Evolutionary conservation across 208 protist genomes (phyloP).

Genomic region (Zelonia costaricensis): DNA sequence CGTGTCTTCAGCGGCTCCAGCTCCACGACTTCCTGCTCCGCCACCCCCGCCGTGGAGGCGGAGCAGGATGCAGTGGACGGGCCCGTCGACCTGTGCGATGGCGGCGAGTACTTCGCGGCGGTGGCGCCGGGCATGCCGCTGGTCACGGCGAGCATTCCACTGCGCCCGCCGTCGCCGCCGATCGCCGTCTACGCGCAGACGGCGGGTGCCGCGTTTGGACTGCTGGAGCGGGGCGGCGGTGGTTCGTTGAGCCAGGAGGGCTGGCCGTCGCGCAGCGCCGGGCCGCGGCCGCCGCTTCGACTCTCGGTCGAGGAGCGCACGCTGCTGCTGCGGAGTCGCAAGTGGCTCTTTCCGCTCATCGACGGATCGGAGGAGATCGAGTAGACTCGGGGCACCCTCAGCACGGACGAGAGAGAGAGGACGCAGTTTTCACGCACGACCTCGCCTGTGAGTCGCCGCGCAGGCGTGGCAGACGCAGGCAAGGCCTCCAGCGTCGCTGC

Average conservation of each 20-base stretch:
- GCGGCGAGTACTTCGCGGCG: neutral
- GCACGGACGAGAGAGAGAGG: no score
- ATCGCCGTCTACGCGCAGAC: neutral
- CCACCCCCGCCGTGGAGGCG: constrained; percentile 1
- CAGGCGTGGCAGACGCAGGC: no score
- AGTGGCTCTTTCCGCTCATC: constrained; percentile 28
- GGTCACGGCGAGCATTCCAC: neutral
- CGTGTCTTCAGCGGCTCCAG: constrained; percentile 17
- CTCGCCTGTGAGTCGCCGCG: no score
- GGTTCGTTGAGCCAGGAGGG: neutral
- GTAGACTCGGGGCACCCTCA: no score
- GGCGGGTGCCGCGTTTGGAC: neutral
- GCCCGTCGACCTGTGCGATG: neutral
- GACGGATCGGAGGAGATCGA: constrained; percentile 23
- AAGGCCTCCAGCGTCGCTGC: no score
- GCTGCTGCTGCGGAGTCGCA: constrained; percentile 17
- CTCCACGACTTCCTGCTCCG: constrained; percentile 2
- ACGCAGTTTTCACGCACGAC: no score
- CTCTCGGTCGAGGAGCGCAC: constrained; percentile 29
- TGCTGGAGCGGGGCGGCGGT: neutral
- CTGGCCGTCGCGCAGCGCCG: neutral
- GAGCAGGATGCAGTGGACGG: constrained; percentile 4
- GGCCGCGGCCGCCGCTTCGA: constrained; percentile 1
- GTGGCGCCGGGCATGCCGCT: neutral
- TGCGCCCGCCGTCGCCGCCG: neutral